phyloP scores from a whole-genome alignment of 345 rosid genomes.

The Eutrema heterophyllum region DNA sequence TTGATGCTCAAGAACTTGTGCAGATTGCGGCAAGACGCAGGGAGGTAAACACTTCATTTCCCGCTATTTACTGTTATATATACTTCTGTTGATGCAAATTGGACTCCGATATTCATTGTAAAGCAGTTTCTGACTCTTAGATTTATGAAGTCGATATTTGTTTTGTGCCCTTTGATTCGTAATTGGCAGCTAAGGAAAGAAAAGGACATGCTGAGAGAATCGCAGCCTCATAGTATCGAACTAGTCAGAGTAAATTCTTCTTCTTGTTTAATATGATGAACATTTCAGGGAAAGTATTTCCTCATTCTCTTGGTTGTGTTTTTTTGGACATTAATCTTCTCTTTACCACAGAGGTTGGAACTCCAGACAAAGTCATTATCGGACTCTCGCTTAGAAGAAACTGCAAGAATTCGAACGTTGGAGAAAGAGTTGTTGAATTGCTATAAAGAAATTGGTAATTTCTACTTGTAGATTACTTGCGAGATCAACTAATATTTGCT shows the following conservation, averaged over 20 bases:
- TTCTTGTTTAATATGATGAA: constrained; percentile 28
- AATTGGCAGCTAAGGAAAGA: constrained; percentile 67
- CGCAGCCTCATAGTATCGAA: constrained; percentile 63
- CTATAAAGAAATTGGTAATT: constrained; percentile 77
- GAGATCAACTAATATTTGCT: too few relatives aligned
- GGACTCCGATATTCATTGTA: constrained; percentile 33
- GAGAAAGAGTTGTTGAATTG: constrained; percentile 72
- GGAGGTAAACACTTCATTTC: constrained; percentile 38
- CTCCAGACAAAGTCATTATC: constrained; percentile 52
- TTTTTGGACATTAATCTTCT: not conserved
- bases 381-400: constrained; percentile 53
- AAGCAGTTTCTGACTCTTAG: constrained; percentile 20
- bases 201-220: constrained; percentile 63
- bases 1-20: constrained; percentile 50
- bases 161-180: constrained; percentile 18
- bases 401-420: constrained; percentile 46
- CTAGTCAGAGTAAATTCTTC: constrained; percentile 53
- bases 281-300: constrained; percentile 35
- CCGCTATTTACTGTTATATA: not conserved
- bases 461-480: constrained; percentile 16
- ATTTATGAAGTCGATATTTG: not conserved
- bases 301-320: constrained; percentile 1
- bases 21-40: constrained; percentile 49
- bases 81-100: constrained; percentile 12
- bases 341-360: constrained; percentile 54